Percentiles rank a stretch among this genome's conserved stretches.
These are phyloP conservation scores for Davidsoniella neocaledoniae DNA, from an alignment of 2,329 filamentous ascomycete genomes.

Conservation along the genomic window DNA sequence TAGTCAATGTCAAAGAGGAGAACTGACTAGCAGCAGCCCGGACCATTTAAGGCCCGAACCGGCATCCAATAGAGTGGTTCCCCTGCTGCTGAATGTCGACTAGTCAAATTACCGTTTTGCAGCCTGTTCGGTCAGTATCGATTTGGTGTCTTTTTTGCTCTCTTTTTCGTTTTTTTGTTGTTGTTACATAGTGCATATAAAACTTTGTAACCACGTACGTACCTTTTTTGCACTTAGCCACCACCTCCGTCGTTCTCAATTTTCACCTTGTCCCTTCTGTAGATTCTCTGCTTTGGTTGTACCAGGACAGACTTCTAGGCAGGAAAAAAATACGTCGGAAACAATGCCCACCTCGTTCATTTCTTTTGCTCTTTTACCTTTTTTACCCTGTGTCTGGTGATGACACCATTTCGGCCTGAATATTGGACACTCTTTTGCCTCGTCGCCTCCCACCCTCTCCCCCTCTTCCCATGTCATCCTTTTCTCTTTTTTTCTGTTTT, in stretches of 20 bases:
- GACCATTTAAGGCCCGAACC: not conserved
- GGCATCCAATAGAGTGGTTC: not conserved
- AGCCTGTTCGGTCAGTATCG: not conserved
- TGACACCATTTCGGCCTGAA: too few relatives aligned
- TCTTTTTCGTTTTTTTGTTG: not conserved
- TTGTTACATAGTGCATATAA: not conserved
- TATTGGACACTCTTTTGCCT: too few relatives aligned
- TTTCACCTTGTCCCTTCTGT: not conserved
- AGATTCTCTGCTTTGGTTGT: not conserved
- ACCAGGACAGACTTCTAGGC: too few relatives aligned
- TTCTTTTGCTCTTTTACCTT: too few relatives aligned
- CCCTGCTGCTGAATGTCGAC: not conserved
- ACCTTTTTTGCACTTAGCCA: not conserved
- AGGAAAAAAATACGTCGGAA: too few relatives aligned
- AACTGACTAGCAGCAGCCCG: not conserved
- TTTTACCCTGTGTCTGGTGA: too few relatives aligned
- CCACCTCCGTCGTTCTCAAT: not conserved
- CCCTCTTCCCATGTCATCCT: too few relatives aligned
- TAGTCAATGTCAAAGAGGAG: constrained; percentile 9
- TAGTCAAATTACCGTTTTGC: not conserved
- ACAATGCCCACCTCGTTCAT: too few relatives aligned
- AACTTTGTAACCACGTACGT: not conserved
- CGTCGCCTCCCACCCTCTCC: too few relatives aligned
- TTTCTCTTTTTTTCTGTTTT: too few relatives aligned
- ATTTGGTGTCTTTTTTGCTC: not conserved